Evolutionary conservation across 108 stramenopile species (phyloP), one percentile per base, ranked within the genome.

Genomic region (Halocafeteria seosinensis): DNA sequence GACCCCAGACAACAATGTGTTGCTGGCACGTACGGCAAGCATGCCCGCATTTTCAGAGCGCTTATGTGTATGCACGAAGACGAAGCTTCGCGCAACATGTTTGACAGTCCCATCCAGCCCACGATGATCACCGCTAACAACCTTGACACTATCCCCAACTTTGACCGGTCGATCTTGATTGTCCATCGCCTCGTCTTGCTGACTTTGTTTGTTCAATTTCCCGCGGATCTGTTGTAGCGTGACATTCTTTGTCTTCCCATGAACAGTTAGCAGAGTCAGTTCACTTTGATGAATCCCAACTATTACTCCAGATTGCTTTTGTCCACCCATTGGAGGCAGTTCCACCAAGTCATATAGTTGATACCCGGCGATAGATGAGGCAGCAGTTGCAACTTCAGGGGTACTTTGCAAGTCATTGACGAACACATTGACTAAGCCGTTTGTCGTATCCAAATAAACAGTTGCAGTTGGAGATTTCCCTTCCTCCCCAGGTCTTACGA

Each of bases 341-440:
- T 37, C 31, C 35, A 79, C 73, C 11, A 79, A 61, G 65, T 79
- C 78, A 47, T 71, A 58, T 32, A 73, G 62, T 66, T 71, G 53
- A 59, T 63, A 74, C 24, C 78, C 78, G 9, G 53, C 53, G 17
- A 79, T 69, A 0, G 58, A 66, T 29, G 73, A 66, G 9, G 60
- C 29, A 1, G 62, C 70, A 8, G 24, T 50, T 24, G 68, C 67
- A n/a, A 76, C 37, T 59, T 79, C 78, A 1, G 55, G 28, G 13
- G 76, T 71, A 9, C 64, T 53, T 50, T 65, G 71, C 63, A 77
- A 59, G 59, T 73, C 65, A n/a, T 61, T 38, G 21, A 71, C 57
- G 32, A 65, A 37, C 3, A 73, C 75, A 50, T 73, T 24, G 27
- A 71, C 76, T 33, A 68, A 42, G 3, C 64, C 67, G 60, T 67